Evolutionary conservation across 768 basidiomycete species (phyloP), one percentile per base, ranked within the genome.

Genomic region (Leccinum fibrillosum): DNA sequence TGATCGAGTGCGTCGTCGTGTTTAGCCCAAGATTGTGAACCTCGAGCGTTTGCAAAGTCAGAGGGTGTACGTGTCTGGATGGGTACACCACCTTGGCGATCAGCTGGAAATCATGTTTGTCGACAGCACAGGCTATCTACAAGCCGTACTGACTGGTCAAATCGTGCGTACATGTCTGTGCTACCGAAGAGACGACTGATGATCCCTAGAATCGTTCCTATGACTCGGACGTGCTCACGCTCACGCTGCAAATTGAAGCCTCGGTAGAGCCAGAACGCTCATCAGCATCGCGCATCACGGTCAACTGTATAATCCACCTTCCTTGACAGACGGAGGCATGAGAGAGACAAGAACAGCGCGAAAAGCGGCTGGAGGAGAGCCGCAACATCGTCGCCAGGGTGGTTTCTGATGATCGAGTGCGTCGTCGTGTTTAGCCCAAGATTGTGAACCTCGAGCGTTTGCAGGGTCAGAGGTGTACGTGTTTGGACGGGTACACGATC

Each of bases 91-190:
- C 67, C 80, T 92, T 56, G 89, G 97, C 53, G 82, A 88, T 62
- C 97, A 99, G 72, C 94, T 94, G 65, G 94, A 86, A 52, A 90
- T 98, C 71, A 93, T 90, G 64, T 99, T 99, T 74, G 73, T 98
- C 61, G 87, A 99, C 67, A 96, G 97, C 9, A 96, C 94, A 17
- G 96, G 95, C 7, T 96, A 92, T 73, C 80, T 98, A 10, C 97
- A 99, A 73, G 82, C 85, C 52, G 80, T 99, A 19, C 79, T 99
- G 11, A 86, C 90, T 34, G 96, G 94, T 48, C 81, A 80, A 63
- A 82, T 90, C 50, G 94, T 94, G 69, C 64, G 88, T 65, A 26
- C 57, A 49, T 25, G 10, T 28, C 19, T n/a, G 6, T 25, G 37
- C 6, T 12, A 45, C 26, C 54, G 26, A 32, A 9, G 9, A 52